Base-by-base conservation (phyloP, 768 basidiomycete genomes). In the Mycena sanguinolenta region DNA sequence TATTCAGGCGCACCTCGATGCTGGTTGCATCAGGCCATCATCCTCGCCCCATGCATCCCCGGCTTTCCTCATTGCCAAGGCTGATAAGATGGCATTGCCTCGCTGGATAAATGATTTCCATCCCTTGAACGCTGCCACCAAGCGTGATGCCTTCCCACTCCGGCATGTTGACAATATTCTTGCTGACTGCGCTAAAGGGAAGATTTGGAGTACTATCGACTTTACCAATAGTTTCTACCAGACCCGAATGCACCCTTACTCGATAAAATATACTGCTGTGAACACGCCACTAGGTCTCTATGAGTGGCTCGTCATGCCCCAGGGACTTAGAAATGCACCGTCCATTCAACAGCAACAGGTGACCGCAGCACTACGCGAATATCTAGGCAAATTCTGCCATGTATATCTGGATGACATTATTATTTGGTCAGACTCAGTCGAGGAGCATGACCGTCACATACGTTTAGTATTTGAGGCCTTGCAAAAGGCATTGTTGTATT, bases 151-250 rank as follows among this genome's bases (percentile, higher is more conserved):
- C 14, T 75, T 75, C 62, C 81, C 81, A 0, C 62, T 84, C 21
- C 81, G 78, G 0, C 50, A 69, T 0, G 62, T 83, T 21, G 76
- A 78, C 46, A 74, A 81, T n/a, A 83, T 84, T 7, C 66, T 83
- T 0, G 63, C 73, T 0, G 79, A 84, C 62, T 34, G 32, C 10
- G 32, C 32, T 10, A 34, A 34, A 10, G 32, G 32, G 10, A 34
- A 34, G 10, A 34, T 83, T 80, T 85, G 78, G 65, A 75, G 62
- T 0, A 82, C 78, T 6, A 75, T 84, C 0, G 77, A 84, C 60
- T 82, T 84, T 79, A 84, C 82, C 13, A 80, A 83, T 17, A 74
- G 79, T 0, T 84, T 83, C 42, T 83, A 81, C 32, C 83, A 85
- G 59, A 83, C 76, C 0, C 69, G 72, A 0, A 74, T 83, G 1